A percentile compares a stretch with the other conserved stretches of the same genome.
Evolutionary conservation across 2,329 filamentous ascomycete species (phyloP).

Genomic region (Thielaviopsis punctulata): DNA sequence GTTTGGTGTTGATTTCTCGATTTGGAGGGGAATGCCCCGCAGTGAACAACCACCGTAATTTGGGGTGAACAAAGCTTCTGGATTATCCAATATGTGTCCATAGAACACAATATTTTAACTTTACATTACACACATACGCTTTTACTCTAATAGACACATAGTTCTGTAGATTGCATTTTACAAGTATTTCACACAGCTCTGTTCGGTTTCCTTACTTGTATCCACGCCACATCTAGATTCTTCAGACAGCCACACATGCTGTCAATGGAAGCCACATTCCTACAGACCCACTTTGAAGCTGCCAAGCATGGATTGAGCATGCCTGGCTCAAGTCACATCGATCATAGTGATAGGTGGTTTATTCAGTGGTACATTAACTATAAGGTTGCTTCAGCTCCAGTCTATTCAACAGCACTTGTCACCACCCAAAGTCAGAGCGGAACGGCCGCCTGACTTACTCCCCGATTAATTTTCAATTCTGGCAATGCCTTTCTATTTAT

Average conservation of each 20-base stretch:
- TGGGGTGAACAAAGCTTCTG: no score
- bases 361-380: background rate
- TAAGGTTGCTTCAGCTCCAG: background rate
- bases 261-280: background rate
- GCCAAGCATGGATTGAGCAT: background rate
- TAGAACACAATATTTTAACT: no score
- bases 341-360: slow-evolving; percentile 10
- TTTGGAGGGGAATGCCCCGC: slow-evolving; percentile 10
- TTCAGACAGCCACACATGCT: background rate
- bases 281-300: background rate
- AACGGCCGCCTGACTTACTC: background rate
- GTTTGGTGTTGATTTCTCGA: background rate
- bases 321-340: background rate
- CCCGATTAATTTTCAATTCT: background rate
- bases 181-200: no score
- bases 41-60: background rate
- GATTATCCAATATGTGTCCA: no score
- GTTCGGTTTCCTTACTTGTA: no score
- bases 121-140: background rate
- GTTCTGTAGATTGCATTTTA: no score
- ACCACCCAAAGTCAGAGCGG: background rate
- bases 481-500: slow-evolving; percentile 3
- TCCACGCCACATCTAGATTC: background rate
- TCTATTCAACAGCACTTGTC: background rate
- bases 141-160: background rate